phyloP scores from a whole-genome alignment of 176 grass and related monocot species.

The Raddia guianensis region DNA sequence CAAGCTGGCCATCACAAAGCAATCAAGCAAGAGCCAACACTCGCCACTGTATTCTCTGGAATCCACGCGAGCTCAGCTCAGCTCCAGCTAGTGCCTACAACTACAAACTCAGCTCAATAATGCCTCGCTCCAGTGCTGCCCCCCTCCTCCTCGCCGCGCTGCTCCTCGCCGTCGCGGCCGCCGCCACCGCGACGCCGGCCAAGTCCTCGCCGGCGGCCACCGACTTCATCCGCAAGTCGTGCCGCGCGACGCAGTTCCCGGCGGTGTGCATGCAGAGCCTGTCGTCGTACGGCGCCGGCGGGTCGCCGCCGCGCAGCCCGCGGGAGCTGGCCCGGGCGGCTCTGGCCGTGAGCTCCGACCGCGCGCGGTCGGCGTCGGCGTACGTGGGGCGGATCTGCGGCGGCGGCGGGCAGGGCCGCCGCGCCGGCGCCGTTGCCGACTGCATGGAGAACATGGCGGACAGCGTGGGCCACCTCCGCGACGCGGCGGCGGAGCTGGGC shows the following conservation, averaged over 20 bases:
- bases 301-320: slow-evolving; percentile 55
- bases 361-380: slow-evolving; percentile 62
- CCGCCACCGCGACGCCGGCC: not conserved
- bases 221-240: slow-evolving; percentile 79
- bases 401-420: not conserved
- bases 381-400: slow-evolving; percentile 55
- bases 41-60: not conserved
- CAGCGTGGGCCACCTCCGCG: slow-evolving; percentile 76
- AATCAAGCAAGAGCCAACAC: not conserved
- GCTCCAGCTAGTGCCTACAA: not conserved
- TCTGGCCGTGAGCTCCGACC: slow-evolving; percentile 74
- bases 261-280: slow-evolving; percentile 78
- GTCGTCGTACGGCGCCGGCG: slow-evolving; percentile 57
- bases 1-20: slow-evolving; percentile 27
- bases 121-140: slow-evolving; percentile 2
- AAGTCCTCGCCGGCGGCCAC: not conserved
- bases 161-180: slow-evolving; percentile 24
- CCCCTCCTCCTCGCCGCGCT: slow-evolving; percentile 24
- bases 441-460: slow-evolving; percentile 93
- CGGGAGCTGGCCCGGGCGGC: slow-evolving; percentile 80
- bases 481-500: slow-evolving; percentile 69
- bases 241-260: slow-evolving; percentile 80
- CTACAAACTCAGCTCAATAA: not conserved
- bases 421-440: slow-evolving; percentile 55
- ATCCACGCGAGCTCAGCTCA: not conserved